Evolutionary conservation across 1,139 yeast genomes (phyloP), one percentile per base, ranked within the genome.

Genomic region (Debaryomyces sp.): DNA sequence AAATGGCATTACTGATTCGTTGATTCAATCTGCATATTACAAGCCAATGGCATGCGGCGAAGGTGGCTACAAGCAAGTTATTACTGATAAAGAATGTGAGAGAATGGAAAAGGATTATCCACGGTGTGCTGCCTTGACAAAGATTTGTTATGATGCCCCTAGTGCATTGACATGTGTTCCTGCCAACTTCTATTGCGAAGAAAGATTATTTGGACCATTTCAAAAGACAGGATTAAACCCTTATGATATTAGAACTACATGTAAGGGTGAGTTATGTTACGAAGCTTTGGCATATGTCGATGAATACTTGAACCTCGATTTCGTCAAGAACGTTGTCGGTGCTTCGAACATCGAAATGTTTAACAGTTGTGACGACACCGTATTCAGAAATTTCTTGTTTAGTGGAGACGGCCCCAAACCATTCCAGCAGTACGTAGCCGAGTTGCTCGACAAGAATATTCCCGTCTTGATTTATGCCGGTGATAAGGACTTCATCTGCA

Each of bases 41-140:
- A 82, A 81, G 60, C 92, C 92, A 56, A 88, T 88, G 95, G 92
- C 87, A 1, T 89, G 96, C 66, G 94, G 94, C 43, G 68, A 79
- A 61, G 94, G 94, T 50, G 96, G 96, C 1, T 83, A 85, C 64
- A 81, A 82, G 29, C 77, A 88, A 32, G 84, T 89, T 5, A 71
- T 88, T 47, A 61, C 74, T 5, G 85, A 84, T 48, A 84, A 82
- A 33, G 78, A 77, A 34, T 89, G 96, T 68, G 76, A 74, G 24
- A 65, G 66, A 42, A 74, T 89, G 81, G 75, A 75, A 39, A 65
- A 62, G 40, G 67, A 77, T 46, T 78, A 82, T 49, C 79, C 84
- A n/a, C 75, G 80, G 48, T 87, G 94, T 67, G 77, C 77, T 29
- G 56, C 70, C 15, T 70, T 86, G 53, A 69, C 73, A 32, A 62